A percentile compares a stretch with the other conserved stretches of the same genome.
Conservation (phyloP, 1,284 basidiomycete species). For the Pseudozyma pruni region DNA sequence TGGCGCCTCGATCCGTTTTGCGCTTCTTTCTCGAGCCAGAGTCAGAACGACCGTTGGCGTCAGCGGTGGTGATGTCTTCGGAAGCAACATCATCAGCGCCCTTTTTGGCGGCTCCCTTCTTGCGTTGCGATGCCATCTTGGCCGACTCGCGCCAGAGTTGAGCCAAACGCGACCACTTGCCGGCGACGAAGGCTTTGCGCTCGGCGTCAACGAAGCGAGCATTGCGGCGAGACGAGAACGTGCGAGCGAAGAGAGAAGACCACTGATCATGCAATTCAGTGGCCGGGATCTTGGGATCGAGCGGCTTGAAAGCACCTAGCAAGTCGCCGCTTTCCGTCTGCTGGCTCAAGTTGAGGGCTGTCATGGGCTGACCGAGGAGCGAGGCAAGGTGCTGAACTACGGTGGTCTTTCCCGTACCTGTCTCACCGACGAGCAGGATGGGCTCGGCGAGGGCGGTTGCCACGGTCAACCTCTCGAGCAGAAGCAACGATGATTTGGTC, state of each 20-base stretch:
- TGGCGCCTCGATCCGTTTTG: constrained; percentile 48
- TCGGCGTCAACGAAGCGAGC: constrained; percentile 85
- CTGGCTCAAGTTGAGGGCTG: constrained; percentile 92
- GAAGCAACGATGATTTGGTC: constrained; percentile 83
- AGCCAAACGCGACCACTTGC: constrained; percentile 86
- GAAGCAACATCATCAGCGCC: neutral
- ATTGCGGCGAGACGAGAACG: constrained; percentile 91
- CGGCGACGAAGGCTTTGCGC: constrained; percentile 81
- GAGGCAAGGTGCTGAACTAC: constrained; percentile 87
- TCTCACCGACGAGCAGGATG: constrained; percentile 92
- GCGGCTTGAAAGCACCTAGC: constrained; percentile 93
- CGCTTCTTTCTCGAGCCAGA: constrained; percentile 61
- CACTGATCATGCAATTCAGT: constrained; percentile 81
- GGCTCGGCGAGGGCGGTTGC: constrained; percentile 83
- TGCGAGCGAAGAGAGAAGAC: constrained; percentile 83
- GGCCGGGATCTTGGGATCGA: constrained; percentile 79
- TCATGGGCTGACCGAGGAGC: constrained; percentile 79
- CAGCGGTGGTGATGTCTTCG: constrained; percentile 11
- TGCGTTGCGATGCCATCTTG: constrained; percentile 70
- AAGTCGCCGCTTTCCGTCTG: constrained; percentile 96
- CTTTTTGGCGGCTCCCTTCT: constrained; percentile 70
- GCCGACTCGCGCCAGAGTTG: constrained; percentile 85
- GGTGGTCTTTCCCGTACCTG: constrained; percentile 98
- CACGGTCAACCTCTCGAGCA: constrained; percentile 84
- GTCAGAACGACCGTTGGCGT: constrained; percentile 13